These are phyloP conservation scores for Debaryomyces robertsiae DNA, from an alignment of 1,139 yeast species.

Conservation along the genomic window DNA sequence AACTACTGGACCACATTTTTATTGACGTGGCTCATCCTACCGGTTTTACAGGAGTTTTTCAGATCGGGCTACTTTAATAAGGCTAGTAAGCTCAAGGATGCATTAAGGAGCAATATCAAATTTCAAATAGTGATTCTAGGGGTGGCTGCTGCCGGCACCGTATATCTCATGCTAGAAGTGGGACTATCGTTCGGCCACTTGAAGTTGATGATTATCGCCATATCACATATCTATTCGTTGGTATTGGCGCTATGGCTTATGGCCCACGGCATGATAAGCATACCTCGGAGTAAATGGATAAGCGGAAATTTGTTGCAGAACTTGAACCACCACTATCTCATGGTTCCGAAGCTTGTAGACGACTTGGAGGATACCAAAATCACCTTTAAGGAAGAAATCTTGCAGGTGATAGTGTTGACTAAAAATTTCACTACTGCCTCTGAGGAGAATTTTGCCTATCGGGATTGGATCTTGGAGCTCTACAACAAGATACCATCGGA, in stretches of 20 bases:
- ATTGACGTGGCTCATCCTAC: conserved; percentile 74
- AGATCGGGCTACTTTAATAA: conserved; percentile 66
- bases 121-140: conserved; percentile 63
- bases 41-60: conserved; percentile 71
- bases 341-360: conserved; percentile 62
- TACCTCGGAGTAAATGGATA: conserved; percentile 63
- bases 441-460: conserved; percentile 33
- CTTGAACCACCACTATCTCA: conserved; percentile 49
- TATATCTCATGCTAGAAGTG: conserved; percentile 62
- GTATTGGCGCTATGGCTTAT: conserved; percentile 78
- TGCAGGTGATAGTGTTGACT: conserved; percentile 56
- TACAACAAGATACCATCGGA: conserved; percentile 38
- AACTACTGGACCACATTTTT: conserved; percentile 81
- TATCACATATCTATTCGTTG: conserved; percentile 79
- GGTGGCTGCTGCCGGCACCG: conserved; percentile 53
- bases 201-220: conserved; percentile 70
- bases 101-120: conserved; percentile 56
- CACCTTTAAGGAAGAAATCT: conserved; percentile 63
- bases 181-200: conserved; percentile 47
- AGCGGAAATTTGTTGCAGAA: conserved; percentile 45
- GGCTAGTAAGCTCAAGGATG: conserved; percentile 51
- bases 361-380: conserved; percentile 65
- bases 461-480: conserved; percentile 47
- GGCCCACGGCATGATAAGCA: conserved; percentile 76
- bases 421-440: conserved; percentile 37